Evolutionary conservation across 805 yeast species (phyloP), one percentile per base, ranked within the genome.

Genomic region (Sugiyamaella marilandica): DNA sequence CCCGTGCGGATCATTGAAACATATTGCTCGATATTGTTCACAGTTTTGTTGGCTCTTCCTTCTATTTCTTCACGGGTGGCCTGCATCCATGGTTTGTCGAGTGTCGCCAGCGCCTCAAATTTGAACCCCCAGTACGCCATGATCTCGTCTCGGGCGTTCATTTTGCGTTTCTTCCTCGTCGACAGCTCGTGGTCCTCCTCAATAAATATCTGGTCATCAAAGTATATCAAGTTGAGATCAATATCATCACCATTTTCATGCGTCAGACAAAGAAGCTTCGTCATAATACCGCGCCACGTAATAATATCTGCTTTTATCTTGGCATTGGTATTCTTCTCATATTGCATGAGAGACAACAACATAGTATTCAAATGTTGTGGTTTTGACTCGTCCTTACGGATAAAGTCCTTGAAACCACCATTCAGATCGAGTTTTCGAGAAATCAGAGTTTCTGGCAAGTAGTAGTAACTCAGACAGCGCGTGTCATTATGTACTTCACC

Each of bases 261-360:
- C 2, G 92, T 88, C 21, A 87, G 70, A 5, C 84, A 75, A 69
- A 94, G 71, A 35, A 92, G 69, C 53, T 80, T 79, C 32, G 90
- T 83, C 82, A 92, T 80, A 34, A 88, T 69, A 0, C 97, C 98
- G 60, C 97, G 75, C 78, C 87, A 89, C 0, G 96, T 83, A 19
- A 94, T 73, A 31, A 94, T 77, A 60, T 89, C 87, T 1, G 80
- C 79, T 29, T 78, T 77, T 1, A 79, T 63, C 55, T 78, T 81
- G n/a, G 61, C 61, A 0, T 74, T 74, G 5, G 71, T 67, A 14
- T 63, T 62, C 16, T 69, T 63, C 67, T 94, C 98, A 60, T 79
- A 72, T 5, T 70, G 59, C 55, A 74, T 70, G 5, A 94, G 62
- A 0, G 87, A 80, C 29, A 65, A 61, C 36, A 94, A 67, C 4